Percentiles rank a stretch among this genome's conserved stretches.
Evolutionary conservation across 495 filamentous ascomycete genomes (phyloP).

Genomic region (Pyronema omphalodes): DNA sequence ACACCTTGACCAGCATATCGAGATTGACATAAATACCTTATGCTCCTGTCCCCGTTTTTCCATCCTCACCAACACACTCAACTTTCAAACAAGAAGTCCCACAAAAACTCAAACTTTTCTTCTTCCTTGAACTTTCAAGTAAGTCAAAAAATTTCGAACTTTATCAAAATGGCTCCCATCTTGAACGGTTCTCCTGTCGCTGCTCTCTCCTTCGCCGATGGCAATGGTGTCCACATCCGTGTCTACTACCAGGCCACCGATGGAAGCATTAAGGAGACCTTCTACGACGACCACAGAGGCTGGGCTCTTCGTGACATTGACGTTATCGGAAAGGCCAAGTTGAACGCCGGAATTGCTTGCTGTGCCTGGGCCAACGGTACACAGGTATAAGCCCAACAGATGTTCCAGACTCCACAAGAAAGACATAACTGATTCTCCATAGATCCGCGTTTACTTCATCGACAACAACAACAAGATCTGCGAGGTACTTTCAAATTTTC

Average conservation of each 20-base stretch:
- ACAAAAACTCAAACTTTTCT: too few species aligned
- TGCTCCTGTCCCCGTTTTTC: too few species aligned
- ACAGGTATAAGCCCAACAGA: conserved; percentile 4
- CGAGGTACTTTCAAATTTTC: too few species aligned
- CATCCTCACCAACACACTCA: too few species aligned
- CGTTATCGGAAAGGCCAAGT: conserved; percentile 4
- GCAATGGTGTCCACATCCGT: conserved; percentile 1
- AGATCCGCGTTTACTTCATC: conserved; percentile 11
- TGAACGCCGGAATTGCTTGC: conserved; percentile 8
- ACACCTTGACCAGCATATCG: too few species aligned
- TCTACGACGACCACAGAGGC: conserved; percentile 2
- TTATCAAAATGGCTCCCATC: too few species aligned
- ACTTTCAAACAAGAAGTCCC: too few species aligned
- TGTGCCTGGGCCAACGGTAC: conserved; percentile 6
- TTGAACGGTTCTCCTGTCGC: conserved; percentile 4
- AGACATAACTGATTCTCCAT: background rate
- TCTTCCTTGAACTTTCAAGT: too few species aligned
- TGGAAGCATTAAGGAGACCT: conserved; percentile 3
- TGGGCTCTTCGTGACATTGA: conserved; percentile 1
- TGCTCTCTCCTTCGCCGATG: background rate
- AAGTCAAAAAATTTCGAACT: too few species aligned
- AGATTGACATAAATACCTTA: too few species aligned
- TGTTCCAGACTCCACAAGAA: background rate
- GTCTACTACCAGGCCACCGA: conserved; percentile 8
- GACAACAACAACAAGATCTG: too few species aligned